Percentiles rank a stretch among this genome's conserved stretches.
Evolutionary conservation across 1,139 yeast species (phyloP).

Genomic region (Keqinozyma sinolaborantium): DNA sequence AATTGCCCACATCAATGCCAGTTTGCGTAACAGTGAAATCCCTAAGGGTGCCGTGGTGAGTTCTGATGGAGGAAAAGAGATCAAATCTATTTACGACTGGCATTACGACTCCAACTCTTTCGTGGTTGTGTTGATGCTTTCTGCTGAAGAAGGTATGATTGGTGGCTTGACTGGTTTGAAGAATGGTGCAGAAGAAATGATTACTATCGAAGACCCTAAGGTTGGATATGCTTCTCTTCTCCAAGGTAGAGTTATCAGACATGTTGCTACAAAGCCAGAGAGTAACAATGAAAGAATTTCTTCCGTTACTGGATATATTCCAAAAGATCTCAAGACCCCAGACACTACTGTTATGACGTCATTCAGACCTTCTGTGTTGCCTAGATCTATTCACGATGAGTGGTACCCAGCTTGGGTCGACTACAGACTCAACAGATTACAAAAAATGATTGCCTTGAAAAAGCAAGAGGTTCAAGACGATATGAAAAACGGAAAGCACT

Average conservation of each 20-base stretch:
- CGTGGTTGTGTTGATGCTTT: conserved; percentile 29
- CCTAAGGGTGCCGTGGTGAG: conserved; percentile 10
- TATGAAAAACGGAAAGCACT: conserved; percentile 15
- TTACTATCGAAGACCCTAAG: conserved; percentile 28
- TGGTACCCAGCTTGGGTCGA: conserved; percentile 46
- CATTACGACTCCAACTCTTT: conserved; percentile 30
- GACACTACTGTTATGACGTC: conserved; percentile 43
- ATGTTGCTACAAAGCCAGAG: conserved; percentile 29
- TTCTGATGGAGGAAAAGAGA: conserved; percentile 7
- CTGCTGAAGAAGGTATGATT: conserved; percentile 22
- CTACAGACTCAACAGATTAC: conserved; percentile 34
- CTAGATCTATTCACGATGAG: conserved; percentile 34
- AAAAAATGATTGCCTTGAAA: conserved; percentile 26
- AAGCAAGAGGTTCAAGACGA: conserved; percentile 11
- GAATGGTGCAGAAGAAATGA: conserved; percentile 23
- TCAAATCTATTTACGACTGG: conserved; percentile 16
- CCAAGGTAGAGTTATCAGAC: conserved; percentile 32
- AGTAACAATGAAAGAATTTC: conserved; percentile 30
- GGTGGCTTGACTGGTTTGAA: conserved; percentile 33
- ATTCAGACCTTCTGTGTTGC: conserved; percentile 36
- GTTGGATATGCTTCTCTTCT: conserved; percentile 29
- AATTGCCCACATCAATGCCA: conserved; percentile 26
- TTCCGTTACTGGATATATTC: conserved; percentile 43
- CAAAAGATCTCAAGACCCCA: conserved; percentile 29
- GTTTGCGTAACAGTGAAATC: conserved; percentile 18